phyloP scores from a whole-genome alignment of 2,329 filamentous ascomycete species.

The Aspergillus sp. region DNA sequence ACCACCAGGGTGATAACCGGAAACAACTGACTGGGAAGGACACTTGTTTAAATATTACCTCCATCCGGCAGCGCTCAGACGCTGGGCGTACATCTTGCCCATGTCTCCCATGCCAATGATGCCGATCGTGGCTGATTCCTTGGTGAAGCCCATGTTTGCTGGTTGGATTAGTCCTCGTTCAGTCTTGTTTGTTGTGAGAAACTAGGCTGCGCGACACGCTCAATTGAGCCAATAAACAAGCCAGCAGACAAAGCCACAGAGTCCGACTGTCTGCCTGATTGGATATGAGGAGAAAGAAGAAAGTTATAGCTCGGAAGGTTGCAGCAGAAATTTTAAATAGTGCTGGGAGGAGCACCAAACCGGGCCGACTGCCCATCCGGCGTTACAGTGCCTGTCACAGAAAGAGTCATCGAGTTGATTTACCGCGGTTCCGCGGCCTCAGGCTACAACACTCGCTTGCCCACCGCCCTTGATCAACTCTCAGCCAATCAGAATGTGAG shows the following conservation, averaged over 20 bases:
- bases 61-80: constrained; percentile 89
- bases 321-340: constrained; percentile 30
- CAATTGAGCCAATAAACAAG: neutral
- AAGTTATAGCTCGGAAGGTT: neutral
- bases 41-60: constrained; percentile 54
- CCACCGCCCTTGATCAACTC: neutral
- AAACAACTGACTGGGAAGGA: constrained; percentile 1
- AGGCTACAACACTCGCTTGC: constrained; percentile 35
- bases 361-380: constrained; percentile 30
- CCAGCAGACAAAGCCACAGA: neutral
- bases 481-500: constrained; percentile 32
- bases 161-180: neutral
- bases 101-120: constrained; percentile 99
- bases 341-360: constrained; percentile 25
- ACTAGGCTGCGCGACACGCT: neutral
- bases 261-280: neutral
- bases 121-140: constrained; percentile 76
- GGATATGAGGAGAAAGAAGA: neutral
- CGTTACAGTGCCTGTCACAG: constrained; percentile 3
- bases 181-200: neutral
- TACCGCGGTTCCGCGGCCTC: constrained; percentile 11
- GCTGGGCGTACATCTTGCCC: constrained; percentile 96
- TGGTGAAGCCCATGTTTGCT: constrained; percentile 39
- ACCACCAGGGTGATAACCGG: constrained; percentile 23
- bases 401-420: constrained; percentile 1